phyloP scores from a whole-genome alignment of 176 grass and related monocot genomes.

The Triticum turgidum region DNA sequence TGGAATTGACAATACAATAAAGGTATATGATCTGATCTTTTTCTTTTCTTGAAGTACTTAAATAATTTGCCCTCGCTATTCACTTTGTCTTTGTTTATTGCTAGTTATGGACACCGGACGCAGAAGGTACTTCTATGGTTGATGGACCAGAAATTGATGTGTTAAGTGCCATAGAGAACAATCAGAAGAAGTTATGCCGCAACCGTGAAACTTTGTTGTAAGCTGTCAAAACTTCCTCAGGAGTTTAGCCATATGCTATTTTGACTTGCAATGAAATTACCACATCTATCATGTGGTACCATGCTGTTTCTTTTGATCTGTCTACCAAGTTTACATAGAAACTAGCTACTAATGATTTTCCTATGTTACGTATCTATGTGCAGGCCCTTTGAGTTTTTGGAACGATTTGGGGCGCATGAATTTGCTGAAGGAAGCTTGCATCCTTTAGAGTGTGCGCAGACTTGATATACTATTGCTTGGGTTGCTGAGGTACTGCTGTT shows the following conservation, averaged over 20 bases:
- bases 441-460: slow-evolving; percentile 90
- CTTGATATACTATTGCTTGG: slow-evolving; percentile 40
- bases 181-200: slow-evolving; percentile 73
- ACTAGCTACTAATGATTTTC: not conserved
- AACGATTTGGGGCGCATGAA: slow-evolving; percentile 78
- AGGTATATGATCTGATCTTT: slow-evolving; percentile 51
- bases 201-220: slow-evolving; percentile 79
- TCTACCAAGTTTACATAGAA: not conserved
- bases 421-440: slow-evolving; percentile 72
- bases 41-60: not conserved
- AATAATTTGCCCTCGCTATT: not conserved
- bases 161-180: slow-evolving; percentile 75
- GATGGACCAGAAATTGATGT: slow-evolving; percentile 78
- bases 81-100: slow-evolving; percentile 3
- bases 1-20: slow-evolving; percentile 91
- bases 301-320: not conserved
- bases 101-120: slow-evolving; percentile 93
- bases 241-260: not conserved
- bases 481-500: slow-evolving; percentile 32
- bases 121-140: slow-evolving; percentile 54
- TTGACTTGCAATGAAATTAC: not conserved
- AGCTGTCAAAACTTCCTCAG: slow-evolving; percentile 15
- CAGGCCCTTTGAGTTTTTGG: slow-evolving; percentile 78
- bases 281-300: not conserved
- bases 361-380: not conserved